phyloP scores from a whole-genome alignment of 2,329 filamentous ascomycete species.

The Epichloe sylvatica region DNA sequence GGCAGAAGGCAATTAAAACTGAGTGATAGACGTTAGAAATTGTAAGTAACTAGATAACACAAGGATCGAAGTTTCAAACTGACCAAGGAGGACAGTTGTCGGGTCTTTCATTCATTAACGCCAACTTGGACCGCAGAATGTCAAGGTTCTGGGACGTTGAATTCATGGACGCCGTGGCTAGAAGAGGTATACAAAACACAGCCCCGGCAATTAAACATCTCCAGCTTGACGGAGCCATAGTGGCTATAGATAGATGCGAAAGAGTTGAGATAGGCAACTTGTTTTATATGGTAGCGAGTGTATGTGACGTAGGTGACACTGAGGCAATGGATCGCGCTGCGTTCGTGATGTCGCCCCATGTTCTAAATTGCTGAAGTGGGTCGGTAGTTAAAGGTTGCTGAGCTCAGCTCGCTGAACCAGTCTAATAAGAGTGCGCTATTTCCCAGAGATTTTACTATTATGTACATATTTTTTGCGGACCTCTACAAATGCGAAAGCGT shows the following conservation, averaged over 20 bases:
- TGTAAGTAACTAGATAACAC: slow-evolving; percentile 5
- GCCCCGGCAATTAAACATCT: slow-evolving; percentile 26
- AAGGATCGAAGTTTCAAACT: slow-evolving; percentile 7
- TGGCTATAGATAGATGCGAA: slow-evolving; percentile 11
- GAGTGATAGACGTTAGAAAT: slow-evolving; percentile 12
- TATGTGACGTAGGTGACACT: too few species aligned
- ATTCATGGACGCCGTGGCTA: slow-evolving; percentile 26
- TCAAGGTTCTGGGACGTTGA: slow-evolving; percentile 49
- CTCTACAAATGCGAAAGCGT: too few species aligned
- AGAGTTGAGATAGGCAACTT: slow-evolving; percentile 1
- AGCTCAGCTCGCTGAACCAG: not conserved
- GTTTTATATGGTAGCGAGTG: too few species aligned
- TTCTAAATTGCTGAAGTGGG: not conserved
- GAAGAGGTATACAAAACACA: slow-evolving; percentile 26
- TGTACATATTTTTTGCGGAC: too few species aligned
- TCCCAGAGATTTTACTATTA: too few species aligned
- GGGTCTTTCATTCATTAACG: slow-evolving; percentile 59
- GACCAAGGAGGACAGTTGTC: slow-evolving; percentile 68
- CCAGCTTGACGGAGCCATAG: slow-evolving; percentile 26
- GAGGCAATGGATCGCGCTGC: too few species aligned
- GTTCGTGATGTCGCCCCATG: slow-evolving; percentile 1
- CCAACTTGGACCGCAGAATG: slow-evolving; percentile 50
- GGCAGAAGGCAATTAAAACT: slow-evolving; percentile 98
- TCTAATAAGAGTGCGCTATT: too few species aligned
- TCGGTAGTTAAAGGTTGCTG: not conserved